Conservation (phyloP, 2,329 filamentous ascomycete species). For the Dactylellina parvicollis region DNA sequence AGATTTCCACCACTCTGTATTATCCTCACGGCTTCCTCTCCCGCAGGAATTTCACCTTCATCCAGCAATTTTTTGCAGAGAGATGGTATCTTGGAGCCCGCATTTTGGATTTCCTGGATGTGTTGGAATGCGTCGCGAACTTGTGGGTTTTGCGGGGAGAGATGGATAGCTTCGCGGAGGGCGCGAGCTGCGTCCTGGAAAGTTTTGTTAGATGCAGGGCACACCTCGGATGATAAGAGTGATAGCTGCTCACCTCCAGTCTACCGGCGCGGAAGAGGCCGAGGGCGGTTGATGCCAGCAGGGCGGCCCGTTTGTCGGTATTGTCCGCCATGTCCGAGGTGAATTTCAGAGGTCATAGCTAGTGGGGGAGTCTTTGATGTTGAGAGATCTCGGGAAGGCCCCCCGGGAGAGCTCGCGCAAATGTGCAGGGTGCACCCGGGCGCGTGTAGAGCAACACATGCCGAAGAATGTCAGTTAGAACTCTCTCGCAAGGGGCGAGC, state of each 20-base stretch:
- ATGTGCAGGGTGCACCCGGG: too few relatives aligned
- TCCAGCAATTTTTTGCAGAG: slow-evolving; percentile 56
- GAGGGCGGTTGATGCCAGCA: slow-evolving; percentile 56
- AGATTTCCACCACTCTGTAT: slow-evolving; percentile 53
- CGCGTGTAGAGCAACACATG: too few relatives aligned
- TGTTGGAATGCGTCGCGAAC: slow-evolving; percentile 56
- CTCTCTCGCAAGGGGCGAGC: too few relatives aligned
- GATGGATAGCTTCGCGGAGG: slow-evolving; percentile 57
- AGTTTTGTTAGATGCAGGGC: background rate
- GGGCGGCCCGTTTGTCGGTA: slow-evolving; percentile 49
- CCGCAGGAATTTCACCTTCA: slow-evolving; percentile 47
- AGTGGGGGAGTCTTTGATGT: too few relatives aligned
- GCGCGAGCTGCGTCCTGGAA: slow-evolving; percentile 57
- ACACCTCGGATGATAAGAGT: background rate
- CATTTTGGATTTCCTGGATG: slow-evolving; percentile 56
- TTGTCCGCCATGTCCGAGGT: slow-evolving; percentile 28
- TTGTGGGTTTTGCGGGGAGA: slow-evolving; percentile 56
- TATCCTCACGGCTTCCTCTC: slow-evolving; percentile 54
- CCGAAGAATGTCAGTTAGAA: too few relatives aligned
- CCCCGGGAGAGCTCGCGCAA: too few relatives aligned
- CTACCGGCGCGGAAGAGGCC: slow-evolving; percentile 55
- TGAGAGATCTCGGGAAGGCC: too few relatives aligned
- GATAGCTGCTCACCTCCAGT: slow-evolving; percentile 54
- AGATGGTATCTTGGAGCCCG: slow-evolving; percentile 51
- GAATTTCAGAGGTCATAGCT: too few relatives aligned